phyloP scores from a whole-genome alignment of 1,284 basidiomycete species.

The Inonotus obliquus region DNA sequence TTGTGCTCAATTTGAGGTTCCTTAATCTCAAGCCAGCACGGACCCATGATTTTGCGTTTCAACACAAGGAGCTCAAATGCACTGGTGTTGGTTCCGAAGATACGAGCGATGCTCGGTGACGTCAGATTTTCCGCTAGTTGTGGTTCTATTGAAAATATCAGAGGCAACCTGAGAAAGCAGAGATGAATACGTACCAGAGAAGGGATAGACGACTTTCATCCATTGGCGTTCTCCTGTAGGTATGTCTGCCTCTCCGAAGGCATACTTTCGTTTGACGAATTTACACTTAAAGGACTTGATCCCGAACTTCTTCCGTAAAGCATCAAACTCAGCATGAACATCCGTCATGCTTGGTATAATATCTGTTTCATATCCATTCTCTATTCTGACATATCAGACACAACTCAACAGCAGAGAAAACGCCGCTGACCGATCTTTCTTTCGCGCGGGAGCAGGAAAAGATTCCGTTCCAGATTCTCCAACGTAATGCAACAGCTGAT shows the following conservation, averaged over 20 bases:
- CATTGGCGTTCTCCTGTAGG: slow-evolving; percentile 81
- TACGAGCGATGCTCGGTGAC: slow-evolving; percentile 81
- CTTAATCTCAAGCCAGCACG: slow-evolving; percentile 92
- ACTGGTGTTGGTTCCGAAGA: slow-evolving; percentile 91
- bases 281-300: slow-evolving; percentile 80
- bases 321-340: slow-evolving; percentile 84
- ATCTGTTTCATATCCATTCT: slow-evolving; percentile 68
- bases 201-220: slow-evolving; percentile 90
- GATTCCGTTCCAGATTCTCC: slow-evolving; percentile 83
- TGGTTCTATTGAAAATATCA: slow-evolving; percentile 37
- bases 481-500: slow-evolving; percentile 89
- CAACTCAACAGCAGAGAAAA: not conserved
- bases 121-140: slow-evolving; percentile 68
- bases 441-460: slow-evolving; percentile 87
- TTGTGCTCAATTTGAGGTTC: slow-evolving; percentile 69
- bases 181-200: slow-evolving; percentile 52
- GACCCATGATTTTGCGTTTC: slow-evolving; percentile 98
- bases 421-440: slow-evolving; percentile 51
- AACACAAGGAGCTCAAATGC: slow-evolving; percentile 95
- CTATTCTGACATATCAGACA: slow-evolving; percentile 28
- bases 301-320: slow-evolving; percentile 65
- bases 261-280: slow-evolving; percentile 89
- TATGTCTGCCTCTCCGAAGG: slow-evolving; percentile 85
- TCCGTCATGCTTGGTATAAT: slow-evolving; percentile 63
- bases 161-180: not conserved